Evolutionary conservation across 805 yeast genomes (phyloP), one percentile per base, ranked within the genome.

Genomic region (Yamadazyma tumulicola): DNA sequence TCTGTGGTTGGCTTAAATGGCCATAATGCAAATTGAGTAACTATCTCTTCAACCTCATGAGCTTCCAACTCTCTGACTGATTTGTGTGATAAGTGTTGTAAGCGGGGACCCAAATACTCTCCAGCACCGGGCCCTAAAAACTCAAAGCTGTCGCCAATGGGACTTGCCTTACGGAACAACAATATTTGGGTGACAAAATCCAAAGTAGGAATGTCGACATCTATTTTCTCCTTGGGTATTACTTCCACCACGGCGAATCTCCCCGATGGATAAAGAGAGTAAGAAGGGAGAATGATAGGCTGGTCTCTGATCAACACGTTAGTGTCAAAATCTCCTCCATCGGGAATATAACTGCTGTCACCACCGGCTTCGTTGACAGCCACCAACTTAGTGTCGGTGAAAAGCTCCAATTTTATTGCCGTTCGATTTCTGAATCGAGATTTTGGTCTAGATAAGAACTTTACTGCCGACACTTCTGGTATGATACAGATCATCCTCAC

Each of bases 101-200:
- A 32, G 19, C 43, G 40, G 3, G 56, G 50, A 0, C 41, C 67
- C 31, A 67, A 69, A 41, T 74, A 81, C 2, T 73, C 79, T 2
- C 54, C 65, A 0, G 93, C 95, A 2, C 96, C 97, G 2, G 95
- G 89, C 0, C 95, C 95, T 7, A 91, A 57, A 14, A 74, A 64
- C 10, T 66, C 59, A 1, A 83, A 43, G 2, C 74, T 62, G 14
- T 72, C 75, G 1, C 43, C 35, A 8, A 80, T 51, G 59, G 8
- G 64, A 52, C 30, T 42, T 11, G 39, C 29, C 17, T 64, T 61
- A 20, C 70, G 55, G 14, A 77, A 64, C 62, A 80, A 69, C 25
- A 86, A 52, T 47, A 74, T 74, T 47, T 76, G 80, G 12, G 81
- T 65, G 11, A 88, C 77, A 45, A 75, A 77, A 39, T 86, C 93